Evolutionary conservation across 2,329 filamentous ascomycete genomes (phyloP).

Genomic region (Fusarium illudens): DNA sequence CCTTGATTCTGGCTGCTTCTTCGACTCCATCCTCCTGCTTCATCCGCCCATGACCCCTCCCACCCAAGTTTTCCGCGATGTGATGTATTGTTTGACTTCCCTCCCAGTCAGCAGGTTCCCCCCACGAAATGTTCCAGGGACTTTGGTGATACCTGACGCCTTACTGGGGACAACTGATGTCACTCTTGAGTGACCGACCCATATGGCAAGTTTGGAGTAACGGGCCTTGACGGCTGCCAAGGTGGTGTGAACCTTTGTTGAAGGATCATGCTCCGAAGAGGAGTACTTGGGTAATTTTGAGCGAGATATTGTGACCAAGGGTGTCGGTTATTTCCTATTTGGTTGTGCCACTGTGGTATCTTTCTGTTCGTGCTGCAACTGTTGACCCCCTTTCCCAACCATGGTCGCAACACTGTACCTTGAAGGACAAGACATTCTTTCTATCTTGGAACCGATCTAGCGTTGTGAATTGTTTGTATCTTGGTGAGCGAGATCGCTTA

Average conservation of each 20-base stretch:
- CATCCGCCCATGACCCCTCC: background rate
- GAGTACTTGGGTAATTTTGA: background rate
- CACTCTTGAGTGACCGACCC: background rate
- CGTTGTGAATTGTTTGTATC: background rate
- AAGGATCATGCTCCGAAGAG: background rate
- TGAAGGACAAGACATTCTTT: background rate
- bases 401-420: background rate
- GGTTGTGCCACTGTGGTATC: background rate
- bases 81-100: background rate
- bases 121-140: background rate
- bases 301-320: background rate
- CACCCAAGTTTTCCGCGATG: background rate
- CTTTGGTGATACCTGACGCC: background rate
- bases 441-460: fast-evolving
- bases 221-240: background rate
- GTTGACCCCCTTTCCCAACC: background rate
- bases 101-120: background rate
- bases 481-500: too few relatives aligned
- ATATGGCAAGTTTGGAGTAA: background rate
- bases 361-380: background rate
- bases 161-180: background rate
- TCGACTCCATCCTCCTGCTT: background rate
- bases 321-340: background rate
- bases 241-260: background rate
- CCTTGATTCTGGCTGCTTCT: background rate